Evolutionary conservation across 2,329 filamentous ascomycete species (phyloP).

Genomic region (Xylaria sp.): DNA sequence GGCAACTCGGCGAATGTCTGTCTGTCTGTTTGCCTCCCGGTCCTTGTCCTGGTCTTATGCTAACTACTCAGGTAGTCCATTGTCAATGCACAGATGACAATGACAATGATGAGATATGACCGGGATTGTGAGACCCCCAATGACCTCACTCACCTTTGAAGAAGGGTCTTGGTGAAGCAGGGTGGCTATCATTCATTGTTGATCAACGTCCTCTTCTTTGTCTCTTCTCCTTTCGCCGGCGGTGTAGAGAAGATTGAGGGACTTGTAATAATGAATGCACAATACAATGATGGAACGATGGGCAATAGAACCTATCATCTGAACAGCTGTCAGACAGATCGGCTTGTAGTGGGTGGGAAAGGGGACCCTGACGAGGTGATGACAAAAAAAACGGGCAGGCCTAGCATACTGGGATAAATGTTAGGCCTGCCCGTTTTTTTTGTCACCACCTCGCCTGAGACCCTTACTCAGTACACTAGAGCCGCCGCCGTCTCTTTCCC

Average conservation of each 20-base stretch:
- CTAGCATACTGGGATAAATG: too few species aligned
- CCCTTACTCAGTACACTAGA: too few species aligned
- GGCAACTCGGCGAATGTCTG: background rate
- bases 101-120: constrained; percentile 30
- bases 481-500: too few species aligned
- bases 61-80: background rate
- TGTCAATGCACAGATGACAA: constrained; percentile 7
- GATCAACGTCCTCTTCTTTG: background rate
- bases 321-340: background rate
- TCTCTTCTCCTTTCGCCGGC: background rate
- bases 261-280: background rate
- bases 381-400: too few species aligned
- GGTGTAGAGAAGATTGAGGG: background rate
- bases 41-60: constrained; percentile 3
- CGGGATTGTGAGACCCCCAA: constrained; percentile 23
- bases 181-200: background rate
- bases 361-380: too few species aligned
- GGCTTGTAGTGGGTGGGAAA: constrained; percentile 16
- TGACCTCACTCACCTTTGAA: constrained; percentile 21
- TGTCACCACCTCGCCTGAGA: too few species aligned
- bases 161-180: background rate
- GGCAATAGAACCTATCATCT: background rate
- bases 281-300: background rate
- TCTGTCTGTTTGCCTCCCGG: background rate
- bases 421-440: too few species aligned